Conservation (phyloP, 495 filamentous ascomycete species). For the Aspergillus asperescens region DNA sequence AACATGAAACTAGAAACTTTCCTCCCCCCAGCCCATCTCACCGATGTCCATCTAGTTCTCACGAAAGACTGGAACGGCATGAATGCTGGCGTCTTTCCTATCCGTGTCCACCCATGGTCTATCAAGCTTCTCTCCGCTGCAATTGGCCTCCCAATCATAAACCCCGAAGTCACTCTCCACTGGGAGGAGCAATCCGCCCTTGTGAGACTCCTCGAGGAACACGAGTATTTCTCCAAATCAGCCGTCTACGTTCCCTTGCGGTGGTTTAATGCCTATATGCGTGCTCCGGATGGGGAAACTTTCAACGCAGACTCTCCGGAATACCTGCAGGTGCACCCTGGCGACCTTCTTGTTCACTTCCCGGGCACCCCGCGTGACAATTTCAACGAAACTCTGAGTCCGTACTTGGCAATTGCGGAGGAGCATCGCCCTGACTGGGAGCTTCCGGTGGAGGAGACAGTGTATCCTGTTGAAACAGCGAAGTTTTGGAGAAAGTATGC, state of each 20-base stretch:
- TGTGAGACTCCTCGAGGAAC: slow-evolving; percentile 24
- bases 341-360: slow-evolving; percentile 1
- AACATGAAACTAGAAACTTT: slow-evolving; percentile 49
- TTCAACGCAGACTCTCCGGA: not conserved
- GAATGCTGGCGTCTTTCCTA: slow-evolving; percentile 51
- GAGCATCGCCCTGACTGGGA: not conserved
- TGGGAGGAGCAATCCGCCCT: slow-evolving; percentile 31
- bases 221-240: slow-evolving; percentile 19
- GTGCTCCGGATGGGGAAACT: not conserved
- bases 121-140: slow-evolving; percentile 44
- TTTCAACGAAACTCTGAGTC: not conserved
- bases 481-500: slow-evolving; percentile 1
- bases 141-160: slow-evolving; percentile 39
- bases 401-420: not conserved
- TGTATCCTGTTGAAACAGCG: not conserved
- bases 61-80: slow-evolving; percentile 51
- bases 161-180: slow-evolving; percentile 30
- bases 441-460: not conserved
- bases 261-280: slow-evolving; percentile 4
- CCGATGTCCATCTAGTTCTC: slow-evolving; percentile 43
- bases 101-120: slow-evolving; percentile 46
- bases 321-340: not conserved
- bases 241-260: not conserved
- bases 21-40: slow-evolving; percentile 43
- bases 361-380: not conserved